Evolutionary conservation across 2,329 filamentous ascomycete genomes (phyloP).

Genomic region (Phialemoniopsis sp.): DNA sequence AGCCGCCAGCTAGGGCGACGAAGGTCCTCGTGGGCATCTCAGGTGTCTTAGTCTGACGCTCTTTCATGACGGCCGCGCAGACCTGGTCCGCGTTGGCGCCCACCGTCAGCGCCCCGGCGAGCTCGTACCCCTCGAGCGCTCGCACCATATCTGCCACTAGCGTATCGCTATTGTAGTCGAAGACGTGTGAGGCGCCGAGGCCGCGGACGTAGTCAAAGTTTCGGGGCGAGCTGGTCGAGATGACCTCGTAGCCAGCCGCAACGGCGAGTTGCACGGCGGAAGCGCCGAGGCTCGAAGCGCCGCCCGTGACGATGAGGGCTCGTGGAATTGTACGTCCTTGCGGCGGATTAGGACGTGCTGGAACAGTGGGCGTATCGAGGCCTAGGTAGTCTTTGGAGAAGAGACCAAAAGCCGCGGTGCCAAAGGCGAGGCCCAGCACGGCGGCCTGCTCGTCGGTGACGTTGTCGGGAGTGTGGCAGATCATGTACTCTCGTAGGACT

Average conservation of each 20-base stretch:
- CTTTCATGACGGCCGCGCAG: too few species aligned
- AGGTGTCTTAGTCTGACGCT: too few species aligned
- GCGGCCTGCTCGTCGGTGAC: slow-evolving; percentile 16
- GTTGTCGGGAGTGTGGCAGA: slow-evolving; percentile 14
- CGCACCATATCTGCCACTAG: slow-evolving; percentile 10
- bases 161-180: slow-evolving; percentile 25
- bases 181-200: slow-evolving; percentile 30
- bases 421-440: slow-evolving; percentile 19
- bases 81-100: slow-evolving; percentile 4
- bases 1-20: too few species aligned
- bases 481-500: slow-evolving; percentile 2
- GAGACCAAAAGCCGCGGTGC: slow-evolving; percentile 19
- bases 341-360: slow-evolving; percentile 1
- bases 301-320: slow-evolving; percentile 34
- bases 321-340: too few species aligned
- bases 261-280: slow-evolving; percentile 40
- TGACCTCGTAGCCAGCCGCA: slow-evolving; percentile 37
- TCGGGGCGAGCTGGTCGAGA: slow-evolving; percentile 23
- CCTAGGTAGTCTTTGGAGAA: slow-evolving; percentile 15
- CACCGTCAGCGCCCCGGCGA: slow-evolving; percentile 10
- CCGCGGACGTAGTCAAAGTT: slow-evolving; percentile 25
- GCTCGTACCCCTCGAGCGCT: not conserved
- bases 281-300: slow-evolving; percentile 38
- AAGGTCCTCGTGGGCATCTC: too few species aligned
- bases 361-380: slow-evolving; percentile 7